Evolutionary conservation across 768 basidiomycete species (phyloP).

Genomic region (Naganishia vishniacii): DNA sequence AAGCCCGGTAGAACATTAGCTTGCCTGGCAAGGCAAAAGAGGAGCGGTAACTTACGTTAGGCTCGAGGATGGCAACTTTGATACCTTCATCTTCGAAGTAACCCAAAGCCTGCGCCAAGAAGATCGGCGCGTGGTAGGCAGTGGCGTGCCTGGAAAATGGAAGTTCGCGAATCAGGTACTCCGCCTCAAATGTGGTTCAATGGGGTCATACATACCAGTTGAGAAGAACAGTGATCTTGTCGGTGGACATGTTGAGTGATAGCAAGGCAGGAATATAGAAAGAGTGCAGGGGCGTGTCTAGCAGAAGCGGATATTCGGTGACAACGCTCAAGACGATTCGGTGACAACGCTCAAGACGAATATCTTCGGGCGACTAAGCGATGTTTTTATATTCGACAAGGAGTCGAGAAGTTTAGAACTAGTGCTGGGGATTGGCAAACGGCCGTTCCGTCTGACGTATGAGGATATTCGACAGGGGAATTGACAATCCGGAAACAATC

Average conservation of each 20-base stretch:
- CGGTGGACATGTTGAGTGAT: conserved; percentile 23
- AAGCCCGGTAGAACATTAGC: background rate
- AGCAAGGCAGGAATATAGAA: background rate
- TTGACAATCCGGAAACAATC: no score
- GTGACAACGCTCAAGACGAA: no score
- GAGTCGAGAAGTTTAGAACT: no score
- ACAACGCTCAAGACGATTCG: no score
- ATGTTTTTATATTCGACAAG: no score
- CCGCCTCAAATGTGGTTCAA: background rate
- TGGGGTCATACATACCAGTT: conserved; percentile 24
- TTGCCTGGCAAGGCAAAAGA: background rate
- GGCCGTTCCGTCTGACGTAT: no score
- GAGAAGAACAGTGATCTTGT: conserved; percentile 31
- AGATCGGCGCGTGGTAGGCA: conserved; percentile 35
- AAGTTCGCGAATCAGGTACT: background rate
- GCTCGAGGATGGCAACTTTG: conserved; percentile 36
- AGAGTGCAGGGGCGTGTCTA: background rate
- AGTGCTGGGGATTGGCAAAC: no score
- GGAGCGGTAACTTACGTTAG: conserved; percentile 2
- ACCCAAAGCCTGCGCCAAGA: conserved; percentile 33
- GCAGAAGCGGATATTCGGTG: no score
- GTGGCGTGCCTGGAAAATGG: conserved; percentile 26
- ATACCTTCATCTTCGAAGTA: conserved; percentile 36
- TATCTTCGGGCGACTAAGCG: no score
- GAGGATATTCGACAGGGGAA: no score